These are phyloP conservation scores for Ilex aquifolium DNA, from an alignment of 257 asterid species.

Conservation along the genomic window DNA sequence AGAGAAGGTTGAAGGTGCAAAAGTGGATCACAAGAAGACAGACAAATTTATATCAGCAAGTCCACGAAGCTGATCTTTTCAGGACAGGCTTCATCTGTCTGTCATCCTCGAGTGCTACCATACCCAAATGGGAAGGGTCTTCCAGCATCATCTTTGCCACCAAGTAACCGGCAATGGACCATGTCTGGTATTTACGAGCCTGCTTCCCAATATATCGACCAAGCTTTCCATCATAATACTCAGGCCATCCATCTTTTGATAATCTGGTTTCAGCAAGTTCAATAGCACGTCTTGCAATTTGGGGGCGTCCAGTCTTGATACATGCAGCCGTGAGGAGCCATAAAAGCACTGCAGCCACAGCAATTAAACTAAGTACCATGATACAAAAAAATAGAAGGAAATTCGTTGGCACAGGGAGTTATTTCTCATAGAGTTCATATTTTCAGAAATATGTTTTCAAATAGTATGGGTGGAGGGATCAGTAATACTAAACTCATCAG, in stretches of 20 bases:
- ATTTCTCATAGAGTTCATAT: too few relatives aligned
- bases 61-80: conserved; percentile 55
- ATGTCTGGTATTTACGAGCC: conserved; percentile 55
- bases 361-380: conserved; percentile 8
- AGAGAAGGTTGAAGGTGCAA: too few relatives aligned
- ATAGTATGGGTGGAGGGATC: too few relatives aligned
- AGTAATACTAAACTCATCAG: background rate
- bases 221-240: conserved; percentile 55
- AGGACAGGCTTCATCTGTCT: conserved; percentile 46
- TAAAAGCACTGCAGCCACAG: conserved; percentile 46
- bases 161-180: conserved; percentile 65
- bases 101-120: conserved; percentile 58
- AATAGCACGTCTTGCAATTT: conserved; percentile 57
- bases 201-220: conserved; percentile 59
- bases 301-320: conserved; percentile 62
- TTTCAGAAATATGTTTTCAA: too few relatives aligned
- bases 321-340: conserved; percentile 70
- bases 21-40: background rate
- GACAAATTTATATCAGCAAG: conserved; percentile 10
- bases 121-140: conserved; percentile 66
- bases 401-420: background rate
- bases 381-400: background rate
- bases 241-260: conserved; percentile 68
- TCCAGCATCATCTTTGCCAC: conserved; percentile 66
- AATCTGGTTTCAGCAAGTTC: conserved; percentile 49